Evolutionary conservation across 495 filamentous ascomycete species (phyloP), one percentile per base, ranked within the genome.

Genomic region (Xylaria nigripes): DNA sequence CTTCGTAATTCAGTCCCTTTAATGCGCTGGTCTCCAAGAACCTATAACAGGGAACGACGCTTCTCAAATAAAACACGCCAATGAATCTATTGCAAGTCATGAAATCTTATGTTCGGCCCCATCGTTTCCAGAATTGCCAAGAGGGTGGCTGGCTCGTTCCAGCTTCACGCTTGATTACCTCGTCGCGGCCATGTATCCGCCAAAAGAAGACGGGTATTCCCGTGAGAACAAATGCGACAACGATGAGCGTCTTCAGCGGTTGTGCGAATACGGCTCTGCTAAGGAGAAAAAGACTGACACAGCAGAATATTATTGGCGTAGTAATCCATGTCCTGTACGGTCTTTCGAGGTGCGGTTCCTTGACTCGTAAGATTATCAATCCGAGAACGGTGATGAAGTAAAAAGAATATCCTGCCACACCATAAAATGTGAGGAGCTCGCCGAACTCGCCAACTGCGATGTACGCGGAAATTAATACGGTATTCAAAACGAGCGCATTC

Each of bases 301-400:
- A 98, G 79, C 93, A 98, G 67, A 98, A 98, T 46, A 96, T 89
- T 43, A 98, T 93, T 2, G 93, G 93, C 32, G 92, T 97, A 1
- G 85, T 86, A 54, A 98, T 94, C 94, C 94, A 98, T 15, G 90
- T 93, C 65, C 79, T 82, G 69, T 97, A 98, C 2, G 93, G 90
- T 21, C 93, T 71, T 67, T 96, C 90, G 21, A 97, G 76, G 52
- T 82, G 72, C 7, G 94, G 94, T 67, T 97, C 93, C 36, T 79
- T 80, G n/a, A 96, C 86, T 22, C 93, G 76, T 56, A 98, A 74
- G 27, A 97, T 82, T 50, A 98, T 95, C 25, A 98, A 76, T 0
- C 93, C 93, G 0, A 98, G 81, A 1, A 98, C 93, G 0, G 92
- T 95, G 29, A 95, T 66, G 70, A 98, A 98, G 71, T 98, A 98